Percentiles rank a stretch among this genome's conserved stretches.
phyloP scores from a whole-genome alignment of 768 basidiomycete genomes.

The Piloderma croceum region DNA sequence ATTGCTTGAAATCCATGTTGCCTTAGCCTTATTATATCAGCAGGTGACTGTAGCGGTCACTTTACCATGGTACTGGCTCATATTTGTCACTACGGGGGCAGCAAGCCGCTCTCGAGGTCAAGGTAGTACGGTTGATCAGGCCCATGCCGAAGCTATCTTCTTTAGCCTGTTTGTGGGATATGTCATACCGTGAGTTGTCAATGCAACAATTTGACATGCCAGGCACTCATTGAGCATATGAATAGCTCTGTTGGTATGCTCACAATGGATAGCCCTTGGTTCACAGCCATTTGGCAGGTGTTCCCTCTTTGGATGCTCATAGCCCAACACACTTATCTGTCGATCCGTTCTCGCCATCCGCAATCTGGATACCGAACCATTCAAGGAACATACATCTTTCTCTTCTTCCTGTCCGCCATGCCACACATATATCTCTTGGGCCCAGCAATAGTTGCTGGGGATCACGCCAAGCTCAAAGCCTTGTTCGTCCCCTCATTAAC shows the following conservation, averaged over 20 bases:
- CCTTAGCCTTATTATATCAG: slow-evolving; percentile 15
- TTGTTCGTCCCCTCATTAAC: slow-evolving; percentile 14
- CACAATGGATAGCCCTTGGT: slow-evolving; percentile 2
- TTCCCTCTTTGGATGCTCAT: slow-evolving; percentile 20
- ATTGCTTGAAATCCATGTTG: slow-evolving; percentile 13
- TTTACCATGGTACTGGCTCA: slow-evolving; percentile 19
- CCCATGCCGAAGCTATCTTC: slow-evolving; percentile 21
- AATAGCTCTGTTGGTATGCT: slow-evolving; percentile 20
- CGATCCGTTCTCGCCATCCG: slow-evolving; percentile 14
- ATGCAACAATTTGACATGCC: no score
- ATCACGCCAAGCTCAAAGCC: slow-evolving; percentile 7
- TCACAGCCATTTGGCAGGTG: slow-evolving; percentile 22
- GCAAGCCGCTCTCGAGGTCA: no score
- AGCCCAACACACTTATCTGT: slow-evolving; percentile 9
- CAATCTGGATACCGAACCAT: slow-evolving; percentile 19
- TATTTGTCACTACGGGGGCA: slow-evolving; percentile 13
- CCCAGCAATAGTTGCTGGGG: slow-evolving; percentile 15
- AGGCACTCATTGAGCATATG: no score
- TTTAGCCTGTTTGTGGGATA: slow-evolving; percentile 20
- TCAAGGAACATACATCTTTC: slow-evolving; percentile 9
- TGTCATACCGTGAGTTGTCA: no score
- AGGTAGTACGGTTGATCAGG: slow-evolving; percentile 14
- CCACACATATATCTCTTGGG: slow-evolving; percentile 13
- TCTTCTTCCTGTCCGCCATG: slow-evolving; percentile 15
- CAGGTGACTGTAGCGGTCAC: slow-evolving; percentile 14